Percentiles rank a stretch among this genome's conserved stretches.
phyloP scores from a whole-genome alignment of 768 basidiomycete genomes.

The Tulasnella sp. region DNA sequence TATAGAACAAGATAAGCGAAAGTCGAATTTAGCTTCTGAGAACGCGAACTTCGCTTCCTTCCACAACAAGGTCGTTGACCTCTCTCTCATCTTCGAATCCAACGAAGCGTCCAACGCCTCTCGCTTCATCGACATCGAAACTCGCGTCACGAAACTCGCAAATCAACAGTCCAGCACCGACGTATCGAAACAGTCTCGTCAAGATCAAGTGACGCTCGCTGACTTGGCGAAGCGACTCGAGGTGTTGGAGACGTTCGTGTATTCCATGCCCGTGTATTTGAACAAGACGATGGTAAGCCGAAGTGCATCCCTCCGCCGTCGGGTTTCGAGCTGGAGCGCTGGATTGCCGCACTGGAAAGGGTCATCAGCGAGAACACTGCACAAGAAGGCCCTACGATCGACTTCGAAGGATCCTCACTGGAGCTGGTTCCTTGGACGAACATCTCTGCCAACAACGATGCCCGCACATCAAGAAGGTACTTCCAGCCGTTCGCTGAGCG shows the following conservation, averaged over 20 bases:
- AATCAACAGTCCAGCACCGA: not conserved
- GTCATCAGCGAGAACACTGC: not conserved
- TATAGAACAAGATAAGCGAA: not conserved
- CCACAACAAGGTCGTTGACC: not conserved
- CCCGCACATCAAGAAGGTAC: not conserved
- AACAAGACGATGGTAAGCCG: not conserved
- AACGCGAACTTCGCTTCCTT: not conserved
- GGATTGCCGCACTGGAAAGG: not conserved
- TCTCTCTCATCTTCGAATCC: not conserved
- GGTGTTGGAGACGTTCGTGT: not conserved
- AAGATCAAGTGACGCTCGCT: not conserved
- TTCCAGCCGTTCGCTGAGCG: not conserved
- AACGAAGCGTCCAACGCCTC: not conserved
- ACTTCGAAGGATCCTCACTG: not conserved
- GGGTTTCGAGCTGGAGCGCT: not conserved
- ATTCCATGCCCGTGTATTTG: not conserved
- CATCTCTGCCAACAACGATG: not conserved
- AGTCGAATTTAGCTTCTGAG: not conserved
- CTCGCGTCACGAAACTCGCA: not conserved
- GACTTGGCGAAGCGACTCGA: conserved; percentile 5
- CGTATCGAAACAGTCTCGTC: not conserved
- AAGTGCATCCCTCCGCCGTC: not conserved
- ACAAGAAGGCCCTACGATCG: not conserved
- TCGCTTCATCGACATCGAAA: not conserved
- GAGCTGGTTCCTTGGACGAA: not conserved